Percentiles rank a stretch among this genome's conserved stretches.
phyloP scores from a whole-genome alignment of 495 filamentous ascomycete genomes.

The Hypoxylon crocopeplum region DNA sequence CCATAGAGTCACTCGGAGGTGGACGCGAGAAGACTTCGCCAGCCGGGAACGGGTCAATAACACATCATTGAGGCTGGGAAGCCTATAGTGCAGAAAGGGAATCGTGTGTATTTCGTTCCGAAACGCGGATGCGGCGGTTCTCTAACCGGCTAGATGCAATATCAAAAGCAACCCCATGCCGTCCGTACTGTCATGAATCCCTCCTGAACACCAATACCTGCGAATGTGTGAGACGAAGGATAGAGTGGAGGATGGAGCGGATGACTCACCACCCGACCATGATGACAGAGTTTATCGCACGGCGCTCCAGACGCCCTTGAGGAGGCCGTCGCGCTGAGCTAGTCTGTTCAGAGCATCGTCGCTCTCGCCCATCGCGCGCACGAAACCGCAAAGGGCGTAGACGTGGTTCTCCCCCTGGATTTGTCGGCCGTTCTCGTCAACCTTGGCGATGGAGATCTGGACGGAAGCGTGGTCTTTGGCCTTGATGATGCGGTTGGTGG shows the following conservation, averaged over 20 bases:
- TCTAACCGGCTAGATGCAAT: conserved; percentile 46
- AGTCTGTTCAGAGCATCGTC: conserved; percentile 97
- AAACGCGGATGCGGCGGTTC: conserved; percentile 31
- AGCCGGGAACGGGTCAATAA: conserved; percentile 45
- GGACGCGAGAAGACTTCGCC: conserved; percentile 57
- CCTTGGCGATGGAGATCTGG: conserved; percentile 71
- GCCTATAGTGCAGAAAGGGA: conserved; percentile 27
- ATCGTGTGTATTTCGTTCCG: conserved; percentile 46
- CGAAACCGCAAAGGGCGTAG: conserved; percentile 91
- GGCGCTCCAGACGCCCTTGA: conserved; percentile 95
- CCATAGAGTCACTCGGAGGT: conserved; percentile 53
- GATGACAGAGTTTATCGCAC: conserved; percentile 65
- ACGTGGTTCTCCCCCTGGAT: conserved; percentile 97
- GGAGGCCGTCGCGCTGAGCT: conserved; percentile 90
- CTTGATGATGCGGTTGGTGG: conserved; percentile 98
- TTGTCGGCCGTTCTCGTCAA: conserved; percentile 92
- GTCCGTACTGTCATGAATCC: conserved; percentile 38
- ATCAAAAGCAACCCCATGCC: conserved; percentile 46
- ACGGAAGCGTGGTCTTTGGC: conserved; percentile 97
- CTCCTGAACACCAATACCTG: conserved; percentile 38
- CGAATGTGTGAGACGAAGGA: not conserved
- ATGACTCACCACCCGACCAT: conserved; percentile 34
- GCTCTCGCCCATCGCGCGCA: conserved; percentile 95
- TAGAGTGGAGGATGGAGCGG: not conserved
- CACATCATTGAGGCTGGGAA: conserved; percentile 10